Evolutionary conservation across 148 eudicot species (phyloP).

Genomic region (Heliamphora exappendiculata): DNA sequence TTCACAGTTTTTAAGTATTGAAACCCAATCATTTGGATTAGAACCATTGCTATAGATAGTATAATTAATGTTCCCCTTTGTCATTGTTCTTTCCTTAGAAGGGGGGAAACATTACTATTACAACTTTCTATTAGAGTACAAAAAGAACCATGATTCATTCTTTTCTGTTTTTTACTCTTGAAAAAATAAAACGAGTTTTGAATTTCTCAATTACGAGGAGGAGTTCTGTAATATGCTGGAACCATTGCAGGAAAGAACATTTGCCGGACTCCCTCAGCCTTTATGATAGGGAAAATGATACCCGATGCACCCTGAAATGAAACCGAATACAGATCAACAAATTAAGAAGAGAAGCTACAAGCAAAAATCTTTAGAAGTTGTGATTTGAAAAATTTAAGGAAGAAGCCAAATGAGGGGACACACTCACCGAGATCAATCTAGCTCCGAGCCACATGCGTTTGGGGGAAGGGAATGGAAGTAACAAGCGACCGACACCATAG

Average conservation of each 20-base stretch:
- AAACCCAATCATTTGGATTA: not conserved
- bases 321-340: not conserved
- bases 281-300: constrained; percentile 36
- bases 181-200: not conserved
- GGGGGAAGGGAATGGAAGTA: constrained; percentile 45
- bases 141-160: not conserved
- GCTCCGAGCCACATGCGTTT: constrained; percentile 28
- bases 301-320: constrained; percentile 29
- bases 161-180: not conserved
- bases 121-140: not conserved
- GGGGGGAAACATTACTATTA: not conserved
- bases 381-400: not conserved
- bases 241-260: constrained; percentile 42
- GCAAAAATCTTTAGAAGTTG: not conserved
- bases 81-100: not conserved
- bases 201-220: constrained; percentile 14
- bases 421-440: constrained; percentile 27
- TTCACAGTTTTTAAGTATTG: not conserved
- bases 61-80: not conserved
- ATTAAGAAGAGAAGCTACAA: not conserved
- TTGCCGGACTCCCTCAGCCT: constrained; percentile 34
- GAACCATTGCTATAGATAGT: not conserved
- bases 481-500: constrained; percentile 40
- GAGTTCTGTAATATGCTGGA: constrained; percentile 32
- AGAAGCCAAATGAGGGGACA: not conserved